Percentiles rank a stretch among this genome's conserved stretches.
Evolutionary conservation across 75 land plant genomes (phyloP).

Genomic region (Sequoiadendron giganteum): DNA sequence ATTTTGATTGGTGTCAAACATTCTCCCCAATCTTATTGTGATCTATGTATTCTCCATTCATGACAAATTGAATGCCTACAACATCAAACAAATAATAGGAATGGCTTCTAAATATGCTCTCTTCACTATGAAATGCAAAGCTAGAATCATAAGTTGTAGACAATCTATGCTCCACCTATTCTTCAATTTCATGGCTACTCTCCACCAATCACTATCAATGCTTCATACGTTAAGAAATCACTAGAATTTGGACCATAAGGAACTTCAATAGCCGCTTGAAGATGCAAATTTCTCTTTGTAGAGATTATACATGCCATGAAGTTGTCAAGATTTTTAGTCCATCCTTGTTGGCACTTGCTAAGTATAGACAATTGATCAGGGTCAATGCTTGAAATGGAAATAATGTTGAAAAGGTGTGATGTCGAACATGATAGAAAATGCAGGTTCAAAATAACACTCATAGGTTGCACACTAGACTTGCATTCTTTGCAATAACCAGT

Average conservation of each 20-base stretch:
- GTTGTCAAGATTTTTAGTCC: constrained; percentile 48
- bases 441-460: constrained; percentile 43
- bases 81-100: no score
- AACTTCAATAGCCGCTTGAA: constrained; percentile 57
- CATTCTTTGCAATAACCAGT: constrained; percentile 38
- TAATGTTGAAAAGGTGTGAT: constrained; percentile 67
- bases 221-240: constrained; percentile 43
- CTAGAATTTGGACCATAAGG: constrained; percentile 63
- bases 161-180: no score
- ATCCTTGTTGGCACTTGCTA: constrained; percentile 59
- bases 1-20: no score
- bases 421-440: constrained; percentile 46
- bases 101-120: no score
- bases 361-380: constrained; percentile 26
- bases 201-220: no score
- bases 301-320: constrained; percentile 16
- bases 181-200: no score
- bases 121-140: no score
- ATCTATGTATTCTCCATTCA: no score
- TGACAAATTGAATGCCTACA: no score
- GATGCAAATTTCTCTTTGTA: constrained; percentile 17
- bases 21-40: no score
- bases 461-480: constrained; percentile 31
- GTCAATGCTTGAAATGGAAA: constrained; percentile 34
- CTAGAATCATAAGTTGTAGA: no score